These are phyloP conservation scores for Phylloporus scabripes DNA, from an alignment of 768 basidiomycete genomes.

Conservation along the genomic window DNA sequence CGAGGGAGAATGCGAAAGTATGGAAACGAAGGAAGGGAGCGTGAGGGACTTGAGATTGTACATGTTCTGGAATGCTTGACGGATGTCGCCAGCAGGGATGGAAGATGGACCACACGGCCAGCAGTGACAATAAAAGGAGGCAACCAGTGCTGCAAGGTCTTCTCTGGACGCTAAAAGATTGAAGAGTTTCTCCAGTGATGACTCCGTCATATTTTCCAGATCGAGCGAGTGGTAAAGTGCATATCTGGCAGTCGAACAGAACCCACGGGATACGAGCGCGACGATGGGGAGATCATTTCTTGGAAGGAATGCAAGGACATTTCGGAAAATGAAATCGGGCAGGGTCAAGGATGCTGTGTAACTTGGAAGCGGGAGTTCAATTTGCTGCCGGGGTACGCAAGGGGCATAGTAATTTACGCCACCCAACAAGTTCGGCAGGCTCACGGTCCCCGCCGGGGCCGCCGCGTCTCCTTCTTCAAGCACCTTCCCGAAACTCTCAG, in stretches of 20 bases:
- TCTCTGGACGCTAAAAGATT: slow-evolving; percentile 13
- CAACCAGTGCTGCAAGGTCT: slow-evolving; percentile 23
- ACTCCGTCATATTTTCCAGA: slow-evolving; percentile 10
- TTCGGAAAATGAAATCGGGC: slow-evolving; percentile 16
- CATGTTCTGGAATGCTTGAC: slow-evolving; percentile 28
- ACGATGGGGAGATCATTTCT: slow-evolving; percentile 15
- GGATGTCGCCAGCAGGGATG: slow-evolving; percentile 15
- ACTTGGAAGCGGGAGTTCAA: neutral
- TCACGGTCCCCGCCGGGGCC: slow-evolving; percentile 7
- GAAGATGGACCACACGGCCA: slow-evolving; percentile 13
- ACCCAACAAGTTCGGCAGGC: slow-evolving; percentile 18
- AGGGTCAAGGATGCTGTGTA: slow-evolving; percentile 4
- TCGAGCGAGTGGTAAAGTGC: slow-evolving; percentile 22
- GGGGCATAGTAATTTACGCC: slow-evolving; percentile 8
- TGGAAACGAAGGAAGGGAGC: slow-evolving; percentile 20
- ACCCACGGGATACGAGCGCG: slow-evolving; percentile 21
- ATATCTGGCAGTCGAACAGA: slow-evolving; percentile 20
- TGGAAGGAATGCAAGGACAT: slow-evolving; percentile 20
- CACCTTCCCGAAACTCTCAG: slow-evolving; percentile 2
- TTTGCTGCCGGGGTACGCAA: neutral
- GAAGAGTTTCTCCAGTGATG: slow-evolving; percentile 15
- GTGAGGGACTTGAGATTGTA: slow-evolving; percentile 24
- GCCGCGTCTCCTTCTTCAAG: neutral
- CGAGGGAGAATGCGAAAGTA: slow-evolving; percentile 15
- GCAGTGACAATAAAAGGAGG: slow-evolving; percentile 19